A percentile compares a stretch with the other conserved stretches of the same genome.
Conservation (phyloP, 768 basidiomycete species). For the Phlegmacium glaucopus region DNA sequence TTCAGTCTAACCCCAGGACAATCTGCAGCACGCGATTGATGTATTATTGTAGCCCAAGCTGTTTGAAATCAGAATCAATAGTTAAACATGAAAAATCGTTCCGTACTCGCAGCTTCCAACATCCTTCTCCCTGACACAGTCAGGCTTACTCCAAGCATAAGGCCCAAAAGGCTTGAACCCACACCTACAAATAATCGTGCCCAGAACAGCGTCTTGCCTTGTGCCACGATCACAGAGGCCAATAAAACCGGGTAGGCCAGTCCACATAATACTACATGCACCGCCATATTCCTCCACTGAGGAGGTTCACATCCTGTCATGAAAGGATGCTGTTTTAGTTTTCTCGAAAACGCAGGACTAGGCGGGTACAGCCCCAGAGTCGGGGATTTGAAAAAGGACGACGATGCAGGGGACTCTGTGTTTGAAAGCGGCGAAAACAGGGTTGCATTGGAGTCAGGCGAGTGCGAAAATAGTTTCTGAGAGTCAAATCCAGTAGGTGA, state of each 20-base stretch:
- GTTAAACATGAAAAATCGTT: not conserved
- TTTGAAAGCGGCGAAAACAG: not conserved
- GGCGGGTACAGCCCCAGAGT: not conserved
- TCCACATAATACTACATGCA: constrained; percentile 29
- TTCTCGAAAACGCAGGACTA: not conserved
- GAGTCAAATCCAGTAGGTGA: not conserved
- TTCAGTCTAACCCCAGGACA: constrained; percentile 31
- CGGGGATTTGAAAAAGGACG: not conserved
- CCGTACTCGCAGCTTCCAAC: constrained; percentile 35
- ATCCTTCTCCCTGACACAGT: constrained; percentile 24
- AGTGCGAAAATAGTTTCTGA: too few species aligned
- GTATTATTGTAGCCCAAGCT: constrained; percentile 45
- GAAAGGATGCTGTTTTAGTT: constrained; percentile 23
- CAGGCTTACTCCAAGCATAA: constrained; percentile 29
- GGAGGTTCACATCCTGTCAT: constrained; percentile 30
- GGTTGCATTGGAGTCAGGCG: too few species aligned
- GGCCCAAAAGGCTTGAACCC: constrained; percentile 32
- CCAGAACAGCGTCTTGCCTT: constrained; percentile 35
- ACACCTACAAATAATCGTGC: constrained; percentile 33
- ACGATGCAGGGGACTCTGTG: too few species aligned
- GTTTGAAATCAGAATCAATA: not conserved
- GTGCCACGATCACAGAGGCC: constrained; percentile 25
- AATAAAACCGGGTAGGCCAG: constrained; percentile 32
- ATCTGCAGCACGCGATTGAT: constrained; percentile 30
- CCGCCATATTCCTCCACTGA: constrained; percentile 23